A percentile compares a stretch with the other conserved stretches of the same genome.
phyloP scores from a whole-genome alignment of 306 rosid genomes.

The Aeschynomene evenia region DNA sequence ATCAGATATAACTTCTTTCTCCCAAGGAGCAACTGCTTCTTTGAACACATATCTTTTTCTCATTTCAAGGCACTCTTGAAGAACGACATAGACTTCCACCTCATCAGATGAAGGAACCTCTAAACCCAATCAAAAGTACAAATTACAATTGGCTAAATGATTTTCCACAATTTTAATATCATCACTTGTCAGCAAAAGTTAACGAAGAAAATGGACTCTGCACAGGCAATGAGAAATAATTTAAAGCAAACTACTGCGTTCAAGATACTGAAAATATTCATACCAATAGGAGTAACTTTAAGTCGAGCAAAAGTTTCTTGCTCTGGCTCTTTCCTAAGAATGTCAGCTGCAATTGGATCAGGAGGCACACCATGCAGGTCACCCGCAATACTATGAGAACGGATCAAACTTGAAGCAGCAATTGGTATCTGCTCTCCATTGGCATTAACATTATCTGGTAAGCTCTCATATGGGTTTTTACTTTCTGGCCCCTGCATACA shows the following conservation, averaged over 20 bases:
- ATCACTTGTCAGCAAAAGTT: neutral
- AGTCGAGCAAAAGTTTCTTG: constrained; percentile 89
- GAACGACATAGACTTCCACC: constrained; percentile 66
- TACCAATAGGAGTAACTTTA: constrained; percentile 63
- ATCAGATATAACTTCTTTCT: constrained; percentile 83
- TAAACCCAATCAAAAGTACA: constrained; percentile 30
- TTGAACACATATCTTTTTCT: constrained; percentile 73
- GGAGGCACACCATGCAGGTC: constrained; percentile 86
- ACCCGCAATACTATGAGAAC: constrained; percentile 78
- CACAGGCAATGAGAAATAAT: neutral
- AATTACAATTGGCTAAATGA: constrained; percentile 2
- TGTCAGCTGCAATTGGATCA: constrained; percentile 87
- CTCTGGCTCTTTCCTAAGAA: constrained; percentile 90
- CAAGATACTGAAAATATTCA: constrained; percentile 6
- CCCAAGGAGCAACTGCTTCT: constrained; percentile 95
- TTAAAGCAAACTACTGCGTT: constrained; percentile 10
- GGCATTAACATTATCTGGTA: constrained; percentile 52
- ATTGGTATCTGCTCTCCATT: constrained; percentile 58
- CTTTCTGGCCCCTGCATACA: constrained; percentile 54
- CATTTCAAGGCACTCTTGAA: constrained; percentile 94
- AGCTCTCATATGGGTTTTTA: constrained; percentile 42
- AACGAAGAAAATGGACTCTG: constrained; percentile 14
- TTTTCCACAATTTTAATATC: constrained; percentile 3
- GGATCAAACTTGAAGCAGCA: constrained; percentile 65
- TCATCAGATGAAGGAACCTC: constrained; percentile 92